Base-by-base conservation (phyloP, 2,329 filamentous ascomycete genomes). In the Sporothrix sp. region DNA sequence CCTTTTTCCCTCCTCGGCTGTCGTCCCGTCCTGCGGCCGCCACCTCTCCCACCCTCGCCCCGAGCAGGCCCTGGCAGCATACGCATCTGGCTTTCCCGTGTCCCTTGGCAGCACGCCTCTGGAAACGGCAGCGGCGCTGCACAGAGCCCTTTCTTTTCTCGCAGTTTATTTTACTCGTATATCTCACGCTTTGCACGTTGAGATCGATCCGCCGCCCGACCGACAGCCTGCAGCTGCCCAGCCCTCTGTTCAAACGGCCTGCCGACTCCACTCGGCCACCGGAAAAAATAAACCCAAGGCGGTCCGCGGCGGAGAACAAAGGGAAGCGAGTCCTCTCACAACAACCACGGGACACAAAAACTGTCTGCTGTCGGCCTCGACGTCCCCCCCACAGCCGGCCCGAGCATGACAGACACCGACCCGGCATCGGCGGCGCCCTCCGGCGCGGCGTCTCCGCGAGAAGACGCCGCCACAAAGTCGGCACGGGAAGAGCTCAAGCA, bases 401-500 rank as follows among this genome's bases (percentile, higher is more conserved):
- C 16, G 16, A 53, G 16, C 11, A 54, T 52, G 50, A 51, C 49
- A 36, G 50, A 50, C 50, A 38, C 54, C 5, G 52, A 51, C 42
- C 13, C 50, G 20, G 43, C 50, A 13, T 39, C 55, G 32, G 46
- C 46, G 21, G 47, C 27, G 35, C 59, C 60, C 28, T 57, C 66
- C 55, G 65, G 68, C 51, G 60, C 60, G 36, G 55, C 47, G 35
- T 56, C 54, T 47, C 57, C 58, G 30, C 72, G 68, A 50, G 80
- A 84, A 58, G 80, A 84, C 62, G 75, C 77, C 32, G 79, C 79
- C 60, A 84, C 80, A 36, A 76, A 76, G 52, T 79, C 79, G 47
- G 71, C 80, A 32, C 75, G 80, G 54, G 75, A 81, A 59, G 80
- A 84, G 65, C 71, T 84, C 36, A 79, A 76, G 66, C 78, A 83